Conservation (phyloP, 2,329 filamentous ascomycete genomes). For the Fonsecaea nubica region DNA sequence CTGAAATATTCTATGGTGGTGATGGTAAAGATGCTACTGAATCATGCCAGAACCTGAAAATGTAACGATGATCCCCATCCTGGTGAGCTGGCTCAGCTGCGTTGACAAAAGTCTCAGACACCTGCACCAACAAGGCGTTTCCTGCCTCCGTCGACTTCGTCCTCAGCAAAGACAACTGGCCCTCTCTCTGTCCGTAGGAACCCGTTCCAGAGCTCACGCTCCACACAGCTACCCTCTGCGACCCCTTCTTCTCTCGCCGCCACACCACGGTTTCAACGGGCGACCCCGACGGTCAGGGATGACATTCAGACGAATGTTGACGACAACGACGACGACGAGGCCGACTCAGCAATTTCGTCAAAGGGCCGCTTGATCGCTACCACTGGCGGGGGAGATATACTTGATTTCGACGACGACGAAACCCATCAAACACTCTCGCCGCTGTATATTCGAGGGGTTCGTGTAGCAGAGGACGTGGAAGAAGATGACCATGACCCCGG, state of each 20-base stretch:
- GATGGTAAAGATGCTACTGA: neutral
- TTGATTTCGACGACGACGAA: constrained; percentile 17
- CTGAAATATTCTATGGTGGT: neutral
- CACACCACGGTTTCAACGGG: constrained; percentile 31
- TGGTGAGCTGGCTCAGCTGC: constrained; percentile 15
- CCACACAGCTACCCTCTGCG: constrained; percentile 21
- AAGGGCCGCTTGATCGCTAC: neutral
- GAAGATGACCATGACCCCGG: neutral
- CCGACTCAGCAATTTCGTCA: constrained; percentile 2
- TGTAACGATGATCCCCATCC: constrained; percentile 16
- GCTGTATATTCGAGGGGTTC: neutral
- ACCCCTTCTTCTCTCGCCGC: constrained; percentile 21
- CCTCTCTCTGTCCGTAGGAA: constrained; percentile 17
- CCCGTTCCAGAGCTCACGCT: constrained; percentile 27
- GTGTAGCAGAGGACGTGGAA: neutral
- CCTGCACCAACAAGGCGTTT: constrained; percentile 33
- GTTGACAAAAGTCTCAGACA: constrained; percentile 26
- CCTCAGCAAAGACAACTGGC: constrained; percentile 14
- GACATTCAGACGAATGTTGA: constrained; percentile 33
- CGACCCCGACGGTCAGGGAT: constrained; percentile 21
- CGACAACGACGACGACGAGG: constrained; percentile 23
- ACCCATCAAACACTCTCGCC: neutral
- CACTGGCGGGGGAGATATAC: neutral
- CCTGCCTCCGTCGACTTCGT: constrained; percentile 31
- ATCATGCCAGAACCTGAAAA: constrained; percentile 25